phyloP scores from a whole-genome alignment of 2,329 filamentous ascomycete species.

The Phialophora tarda region DNA sequence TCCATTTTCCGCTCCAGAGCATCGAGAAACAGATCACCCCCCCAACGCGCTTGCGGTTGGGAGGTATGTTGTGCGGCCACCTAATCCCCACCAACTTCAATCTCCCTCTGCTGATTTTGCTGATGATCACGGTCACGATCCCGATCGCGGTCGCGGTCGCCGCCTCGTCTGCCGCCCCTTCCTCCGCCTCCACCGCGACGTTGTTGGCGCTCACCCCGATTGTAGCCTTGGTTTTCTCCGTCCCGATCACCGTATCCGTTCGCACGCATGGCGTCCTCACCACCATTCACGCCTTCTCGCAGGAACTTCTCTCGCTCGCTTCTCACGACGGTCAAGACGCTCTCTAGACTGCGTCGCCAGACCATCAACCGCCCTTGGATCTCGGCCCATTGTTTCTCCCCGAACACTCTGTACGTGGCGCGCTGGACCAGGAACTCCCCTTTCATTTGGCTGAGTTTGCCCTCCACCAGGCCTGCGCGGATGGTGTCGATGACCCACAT shows the following conservation, averaged over 20 bases:
- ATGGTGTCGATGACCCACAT: constrained; percentile 99
- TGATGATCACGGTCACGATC: constrained; percentile 39
- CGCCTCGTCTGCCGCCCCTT: constrained; percentile 37
- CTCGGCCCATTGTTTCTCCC: constrained; percentile 97
- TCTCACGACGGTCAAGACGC: constrained; percentile 77
- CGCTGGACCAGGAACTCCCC: constrained; percentile 94
- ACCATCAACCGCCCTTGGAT: constrained; percentile 87
- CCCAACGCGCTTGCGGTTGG: neutral
- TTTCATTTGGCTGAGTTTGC: constrained; percentile 91
- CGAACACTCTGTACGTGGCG: constrained; percentile 94
- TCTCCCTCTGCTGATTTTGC: constrained; percentile 42
- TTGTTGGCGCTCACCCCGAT: constrained; percentile 26
- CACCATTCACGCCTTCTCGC: constrained; percentile 59
- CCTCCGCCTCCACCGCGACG: constrained; percentile 40
- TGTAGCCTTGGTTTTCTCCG: constrained; percentile 12
- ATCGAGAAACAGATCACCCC: neutral
- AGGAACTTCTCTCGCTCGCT: constrained; percentile 81
- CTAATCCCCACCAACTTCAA: constrained; percentile 46
- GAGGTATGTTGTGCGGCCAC: constrained; percentile 4
- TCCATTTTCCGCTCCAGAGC: constrained; percentile 1
- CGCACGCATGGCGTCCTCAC: constrained; percentile 20
- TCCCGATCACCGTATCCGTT: constrained; percentile 32
- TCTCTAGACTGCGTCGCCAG: constrained; percentile 82
- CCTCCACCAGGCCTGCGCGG: constrained; percentile 91
- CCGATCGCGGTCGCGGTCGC: constrained; percentile 34